These are phyloP conservation scores for Boletellus deceptivus DNA, from an alignment of 1,284 basidiomycete species.

Conservation along the genomic window DNA sequence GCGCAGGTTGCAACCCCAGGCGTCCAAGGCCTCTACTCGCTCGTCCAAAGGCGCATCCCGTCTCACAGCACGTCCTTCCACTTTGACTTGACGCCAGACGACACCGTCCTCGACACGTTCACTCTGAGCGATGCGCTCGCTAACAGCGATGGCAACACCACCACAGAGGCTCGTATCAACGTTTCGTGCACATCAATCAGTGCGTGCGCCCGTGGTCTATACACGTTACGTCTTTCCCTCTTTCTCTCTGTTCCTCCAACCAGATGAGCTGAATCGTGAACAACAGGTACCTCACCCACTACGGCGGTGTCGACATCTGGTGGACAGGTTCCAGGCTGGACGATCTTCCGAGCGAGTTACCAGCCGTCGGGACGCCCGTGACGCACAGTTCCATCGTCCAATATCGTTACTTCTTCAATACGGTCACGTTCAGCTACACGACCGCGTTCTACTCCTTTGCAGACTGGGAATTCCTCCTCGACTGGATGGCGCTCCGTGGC, in stretches of 20 bases:
- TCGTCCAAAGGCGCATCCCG: slow-evolving; percentile 27
- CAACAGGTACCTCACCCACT: slow-evolving; percentile 38
- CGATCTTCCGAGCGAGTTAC: slow-evolving; percentile 31
- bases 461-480: slow-evolving; percentile 43
- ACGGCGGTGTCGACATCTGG: slow-evolving; percentile 41
- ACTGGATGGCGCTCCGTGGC: slow-evolving; percentile 46
- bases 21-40: slow-evolving; percentile 23
- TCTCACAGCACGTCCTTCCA: slow-evolving; percentile 22
- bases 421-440: slow-evolving; percentile 45
- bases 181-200: slow-evolving; percentile 27
- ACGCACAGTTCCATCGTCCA: slow-evolving; percentile 38
- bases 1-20: background rate
- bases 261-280: background rate
- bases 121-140: slow-evolving; percentile 23
- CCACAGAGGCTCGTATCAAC: slow-evolving; percentile 5
- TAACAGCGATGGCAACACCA: background rate
- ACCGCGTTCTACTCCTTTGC: slow-evolving; percentile 42
- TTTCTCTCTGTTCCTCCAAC: background rate
- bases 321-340: slow-evolving; percentile 43
- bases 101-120: slow-evolving; percentile 19
- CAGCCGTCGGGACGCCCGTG: slow-evolving; percentile 32
- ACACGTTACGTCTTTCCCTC: slow-evolving; percentile 18
- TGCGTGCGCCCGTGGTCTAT: slow-evolving; percentile 27
- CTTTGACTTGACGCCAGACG: slow-evolving; percentile 14
- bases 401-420: slow-evolving; percentile 43